phyloP scores from a whole-genome alignment of 768 basidiomycete species.

The Tephrocybe sp. region DNA sequence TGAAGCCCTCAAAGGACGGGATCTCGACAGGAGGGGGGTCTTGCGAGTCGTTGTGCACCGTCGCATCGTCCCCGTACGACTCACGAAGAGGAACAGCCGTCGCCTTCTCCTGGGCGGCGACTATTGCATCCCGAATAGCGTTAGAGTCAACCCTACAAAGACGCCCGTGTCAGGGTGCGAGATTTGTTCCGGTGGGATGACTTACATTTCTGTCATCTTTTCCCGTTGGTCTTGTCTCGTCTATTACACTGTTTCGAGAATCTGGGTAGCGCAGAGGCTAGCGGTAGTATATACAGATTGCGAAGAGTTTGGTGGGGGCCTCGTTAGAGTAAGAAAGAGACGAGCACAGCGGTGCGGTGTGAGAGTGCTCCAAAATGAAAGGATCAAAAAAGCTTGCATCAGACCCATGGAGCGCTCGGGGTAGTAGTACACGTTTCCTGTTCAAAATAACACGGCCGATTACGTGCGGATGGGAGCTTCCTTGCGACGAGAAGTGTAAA shows the following conservation, averaged over 20 bases:
- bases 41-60: constrained; percentile 22
- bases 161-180: constrained; percentile 2
- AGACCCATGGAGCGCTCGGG: constrained; percentile 29
- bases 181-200: constrained; percentile 2
- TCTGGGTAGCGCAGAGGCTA: constrained; percentile 1
- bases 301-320: background rate
- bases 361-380: constrained; percentile 15
- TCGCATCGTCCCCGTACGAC: constrained; percentile 26
- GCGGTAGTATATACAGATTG: background rate
- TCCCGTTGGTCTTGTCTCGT: background rate
- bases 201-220: constrained; percentile 18
- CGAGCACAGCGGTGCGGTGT: constrained; percentile 2
- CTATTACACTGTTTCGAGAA: constrained; percentile 6
- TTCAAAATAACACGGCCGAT: constrained; percentile 29
- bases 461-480: constrained; percentile 15
- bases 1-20: constrained; percentile 38
- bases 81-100: constrained; percentile 15
- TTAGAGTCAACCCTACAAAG: constrained; percentile 24
- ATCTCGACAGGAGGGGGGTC: constrained; percentile 20
- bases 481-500: constrained; percentile 9
- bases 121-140: constrained; percentile 25
- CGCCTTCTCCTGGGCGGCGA: constrained; percentile 22
- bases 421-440: constrained; percentile 22
- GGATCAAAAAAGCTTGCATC: constrained; percentile 18
- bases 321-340: constrained; percentile 16